Evolutionary conservation across 2,329 filamentous ascomycete genomes (phyloP), one percentile per base, ranked within the genome.

Genomic region (Stromatinia cepivora): DNA sequence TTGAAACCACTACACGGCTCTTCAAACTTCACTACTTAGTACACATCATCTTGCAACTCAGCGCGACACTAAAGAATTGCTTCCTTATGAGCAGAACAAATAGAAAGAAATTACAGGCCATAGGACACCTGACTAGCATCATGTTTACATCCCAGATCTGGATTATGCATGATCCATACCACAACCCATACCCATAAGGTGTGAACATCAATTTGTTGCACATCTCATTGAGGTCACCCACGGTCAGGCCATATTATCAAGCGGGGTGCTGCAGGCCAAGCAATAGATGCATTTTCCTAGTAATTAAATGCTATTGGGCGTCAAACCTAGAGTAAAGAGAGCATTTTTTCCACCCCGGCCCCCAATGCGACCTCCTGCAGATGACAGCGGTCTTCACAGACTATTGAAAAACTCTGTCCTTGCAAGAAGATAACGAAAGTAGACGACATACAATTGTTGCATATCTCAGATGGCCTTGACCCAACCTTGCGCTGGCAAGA

Each of bases 391-490:
- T 3, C 54, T 5, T 34, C 34, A 36, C n/a, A 52, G 46, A 39
- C n/a, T 28, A 22, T 64, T 39, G 34, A 42, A 20, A 63, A 39
- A 9, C 31, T n/a, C 48, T 34, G 34, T 34, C 20, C n/a, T 11
- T 39, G 22, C 28, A 5, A 9, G 1, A 31, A 50, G 31, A 39
- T 8, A 17, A 10, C 6, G 61, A 52, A 50, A 13, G 17, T 15
- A 52, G 8, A 28, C 11, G 36, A 2, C 15, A n/a, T 4, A 4
- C 34, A 17, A 39, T 28, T 64, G 61, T 53, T 52, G 61, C 61
- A 64, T 8, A 52, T 64, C 61, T 53, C 9, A 25, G 11, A 64
- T 17, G 61, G 61, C 11, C 34, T 52, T 64, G 61, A 52, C 61
- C 34, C 39, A 15, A 22, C 54, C 54, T 57, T 39, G 34, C 46